Percentiles rank a stretch among this genome's conserved stretches.
phyloP scores from a whole-genome alignment of 257 asterid genomes.

The Ocimum tenuiflorum region DNA sequence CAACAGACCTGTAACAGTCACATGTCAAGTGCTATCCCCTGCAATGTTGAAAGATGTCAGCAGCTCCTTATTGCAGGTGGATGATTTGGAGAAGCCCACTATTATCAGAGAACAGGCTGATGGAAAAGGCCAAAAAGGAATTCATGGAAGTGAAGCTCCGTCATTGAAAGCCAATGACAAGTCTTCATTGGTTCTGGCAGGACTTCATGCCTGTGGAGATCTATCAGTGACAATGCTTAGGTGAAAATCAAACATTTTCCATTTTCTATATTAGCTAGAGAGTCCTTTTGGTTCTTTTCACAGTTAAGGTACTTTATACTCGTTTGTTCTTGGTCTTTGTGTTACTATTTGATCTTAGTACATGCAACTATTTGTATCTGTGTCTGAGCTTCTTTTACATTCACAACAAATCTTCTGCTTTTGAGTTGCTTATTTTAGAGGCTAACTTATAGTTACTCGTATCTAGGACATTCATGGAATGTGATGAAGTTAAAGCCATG shows the following conservation, averaged over 20 bases:
- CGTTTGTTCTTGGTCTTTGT: background rate
- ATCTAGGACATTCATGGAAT: slow-evolving; percentile 64
- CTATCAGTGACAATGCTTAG: slow-evolving; percentile 93
- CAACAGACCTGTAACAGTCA: slow-evolving; percentile 61
- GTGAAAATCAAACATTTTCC: slow-evolving; percentile 29
- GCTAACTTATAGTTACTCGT: slow-evolving; percentile 20
- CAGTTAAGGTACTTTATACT: background rate
- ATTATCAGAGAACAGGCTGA: slow-evolving; percentile 12
- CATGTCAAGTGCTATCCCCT: slow-evolving; percentile 67
- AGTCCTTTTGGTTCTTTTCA: background rate
- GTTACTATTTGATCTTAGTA: slow-evolving; percentile 2
- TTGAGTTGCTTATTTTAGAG: slow-evolving; percentile 8
- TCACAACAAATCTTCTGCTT: slow-evolving; percentile 6
- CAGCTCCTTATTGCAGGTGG: slow-evolving; percentile 34
- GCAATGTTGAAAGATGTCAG: slow-evolving; percentile 49
- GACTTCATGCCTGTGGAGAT: slow-evolving; percentile 97
- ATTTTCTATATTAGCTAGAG: background rate
- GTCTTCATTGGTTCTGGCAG: slow-evolving; percentile 68
- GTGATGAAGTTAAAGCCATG: slow-evolving; percentile 66
- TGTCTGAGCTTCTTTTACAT: background rate
- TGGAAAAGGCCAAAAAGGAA: slow-evolving; percentile 22
- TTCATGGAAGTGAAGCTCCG: slow-evolving; percentile 17
- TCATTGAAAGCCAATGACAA: slow-evolving; percentile 23
- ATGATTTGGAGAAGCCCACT: slow-evolving; percentile 25
- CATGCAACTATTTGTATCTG: background rate